These are phyloP conservation scores for Penicillium sp. DNA, from an alignment of 2,329 filamentous ascomycete genomes.

Conservation along the genomic window DNA sequence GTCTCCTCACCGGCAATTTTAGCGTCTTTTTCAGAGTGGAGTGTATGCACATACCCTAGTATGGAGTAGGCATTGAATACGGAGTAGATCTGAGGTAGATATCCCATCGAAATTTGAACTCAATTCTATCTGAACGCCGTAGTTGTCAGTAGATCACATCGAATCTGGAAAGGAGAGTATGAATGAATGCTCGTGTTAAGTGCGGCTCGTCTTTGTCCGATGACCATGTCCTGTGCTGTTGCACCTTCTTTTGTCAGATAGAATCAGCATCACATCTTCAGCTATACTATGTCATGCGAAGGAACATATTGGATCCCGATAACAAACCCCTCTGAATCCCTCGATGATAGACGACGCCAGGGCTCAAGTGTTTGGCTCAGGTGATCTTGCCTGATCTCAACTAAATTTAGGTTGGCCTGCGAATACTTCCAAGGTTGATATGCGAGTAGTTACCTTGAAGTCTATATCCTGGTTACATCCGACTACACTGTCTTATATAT, in stretches of 20 bases:
- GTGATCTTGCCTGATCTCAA: not conserved
- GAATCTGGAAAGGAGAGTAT: not conserved
- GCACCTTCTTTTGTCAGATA: no score
- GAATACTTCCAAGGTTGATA: not conserved
- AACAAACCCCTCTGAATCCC: not conserved
- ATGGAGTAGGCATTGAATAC: not conserved
- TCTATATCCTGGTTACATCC: not conserved
- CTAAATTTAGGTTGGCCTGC: conserved; percentile 4
- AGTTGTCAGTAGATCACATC: not conserved
- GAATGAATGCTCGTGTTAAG: no score
- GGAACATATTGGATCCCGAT: no score
- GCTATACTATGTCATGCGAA: no score
- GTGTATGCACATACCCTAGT: not conserved
- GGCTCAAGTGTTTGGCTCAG: not conserved
- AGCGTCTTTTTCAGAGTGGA: not conserved
- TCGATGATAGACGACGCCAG: not conserved
- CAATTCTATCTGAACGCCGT: not conserved
- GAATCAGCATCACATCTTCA: no score
- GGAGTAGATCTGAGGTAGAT: not conserved
- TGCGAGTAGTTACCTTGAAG: not conserved
- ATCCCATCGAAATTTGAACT: not conserved
- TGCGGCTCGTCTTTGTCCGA: no score
- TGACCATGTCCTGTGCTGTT: no score
- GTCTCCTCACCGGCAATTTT: not conserved
- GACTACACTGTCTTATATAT: conserved; percentile 1